A percentile compares a stretch with the other conserved stretches of the same genome.
Conservation (phyloP, 495 filamentous ascomycete species). For the Annulohypoxylon bovei region DNA sequence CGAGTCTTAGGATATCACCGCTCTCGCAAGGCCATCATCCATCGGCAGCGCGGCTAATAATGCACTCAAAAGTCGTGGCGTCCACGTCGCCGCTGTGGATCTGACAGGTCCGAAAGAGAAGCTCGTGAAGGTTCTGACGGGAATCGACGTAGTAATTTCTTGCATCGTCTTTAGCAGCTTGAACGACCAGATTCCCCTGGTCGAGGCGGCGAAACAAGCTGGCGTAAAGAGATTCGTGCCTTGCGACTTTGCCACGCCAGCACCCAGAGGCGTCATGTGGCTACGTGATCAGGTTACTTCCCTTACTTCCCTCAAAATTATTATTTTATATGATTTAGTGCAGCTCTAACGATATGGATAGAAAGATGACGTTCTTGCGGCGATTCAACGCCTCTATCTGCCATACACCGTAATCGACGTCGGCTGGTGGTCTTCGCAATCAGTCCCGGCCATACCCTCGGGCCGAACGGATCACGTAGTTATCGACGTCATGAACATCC, state of each 20-base stretch:
- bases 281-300: slow-evolving; percentile 57
- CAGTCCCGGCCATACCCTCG: slow-evolving; percentile 61
- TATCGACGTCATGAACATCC: slow-evolving; percentile 53
- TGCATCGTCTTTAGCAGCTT: slow-evolving; percentile 56
- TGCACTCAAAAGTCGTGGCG: slow-evolving; percentile 56
- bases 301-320: too few relatives aligned
- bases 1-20: slow-evolving; percentile 56
- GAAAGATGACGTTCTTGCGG: slow-evolving; percentile 67
- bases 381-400: slow-evolving; percentile 61
- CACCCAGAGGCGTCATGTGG: slow-evolving; percentile 59
- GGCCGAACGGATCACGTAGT: slow-evolving; percentile 64
- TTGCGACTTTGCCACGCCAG: slow-evolving; percentile 63
- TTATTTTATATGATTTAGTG: too few relatives aligned
- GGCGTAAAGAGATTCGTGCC: slow-evolving; percentile 69
- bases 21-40: slow-evolving; percentile 61
- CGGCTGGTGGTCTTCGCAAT: slow-evolving; percentile 69
- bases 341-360: slow-evolving; percentile 26
- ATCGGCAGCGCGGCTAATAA: slow-evolving; percentile 57
- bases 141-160: slow-evolving; percentile 63
- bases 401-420: slow-evolving; percentile 71
- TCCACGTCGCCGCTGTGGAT: slow-evolving; percentile 60
- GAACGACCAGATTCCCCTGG: slow-evolving; percentile 60
- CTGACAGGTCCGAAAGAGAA: slow-evolving; percentile 57
- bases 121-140: slow-evolving; percentile 53
- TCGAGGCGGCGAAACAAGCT: slow-evolving; percentile 63